Conservation (phyloP, 2,329 filamentous ascomycete genomes). For the Falciphora oryzae region DNA sequence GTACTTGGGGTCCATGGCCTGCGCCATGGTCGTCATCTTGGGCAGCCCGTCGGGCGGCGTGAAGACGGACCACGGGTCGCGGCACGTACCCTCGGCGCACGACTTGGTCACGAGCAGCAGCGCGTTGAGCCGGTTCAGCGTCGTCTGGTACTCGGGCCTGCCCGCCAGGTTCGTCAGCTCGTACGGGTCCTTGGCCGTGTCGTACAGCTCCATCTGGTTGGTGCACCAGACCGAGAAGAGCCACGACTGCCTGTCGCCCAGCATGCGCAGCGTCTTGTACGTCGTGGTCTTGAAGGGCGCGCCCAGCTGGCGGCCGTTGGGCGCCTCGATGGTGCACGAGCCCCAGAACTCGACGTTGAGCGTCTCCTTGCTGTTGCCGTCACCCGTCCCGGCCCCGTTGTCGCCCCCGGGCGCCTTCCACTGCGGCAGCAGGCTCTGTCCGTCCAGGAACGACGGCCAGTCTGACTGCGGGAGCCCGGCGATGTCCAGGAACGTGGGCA, state of each 20-base stretch:
- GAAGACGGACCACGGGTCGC: constrained; percentile 41
- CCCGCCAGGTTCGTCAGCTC: constrained; percentile 41
- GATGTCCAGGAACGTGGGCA: constrained; percentile 49
- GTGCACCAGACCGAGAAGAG: constrained; percentile 65
- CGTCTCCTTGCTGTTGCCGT: constrained; percentile 16
- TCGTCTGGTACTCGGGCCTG: constrained; percentile 26
- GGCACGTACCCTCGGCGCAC: constrained; percentile 47
- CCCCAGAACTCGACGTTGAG: constrained; percentile 25
- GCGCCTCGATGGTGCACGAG: constrained; percentile 19
- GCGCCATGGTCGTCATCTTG: not conserved
- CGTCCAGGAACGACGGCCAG: constrained; percentile 24
- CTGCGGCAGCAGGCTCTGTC: constrained; percentile 22
- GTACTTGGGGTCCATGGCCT: constrained; percentile 6
- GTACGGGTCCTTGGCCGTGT: constrained; percentile 38
- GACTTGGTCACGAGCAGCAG: constrained; percentile 55
- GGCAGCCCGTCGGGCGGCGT: not conserved
- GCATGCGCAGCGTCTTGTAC: constrained; percentile 52
- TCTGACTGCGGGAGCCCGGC: constrained; percentile 24
- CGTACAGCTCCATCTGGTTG: constrained; percentile 60
- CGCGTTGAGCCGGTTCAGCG: constrained; percentile 47
- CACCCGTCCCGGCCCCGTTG: not conserved
- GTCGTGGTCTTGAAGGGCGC: constrained; percentile 38
- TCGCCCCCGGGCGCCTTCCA: constrained; percentile 17
- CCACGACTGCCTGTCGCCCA: constrained; percentile 48
- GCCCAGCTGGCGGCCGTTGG: constrained; percentile 15